Conservation (phyloP, 495 filamentous ascomycete species). For the Pseudoneurospora amorphoporcata region DNA sequence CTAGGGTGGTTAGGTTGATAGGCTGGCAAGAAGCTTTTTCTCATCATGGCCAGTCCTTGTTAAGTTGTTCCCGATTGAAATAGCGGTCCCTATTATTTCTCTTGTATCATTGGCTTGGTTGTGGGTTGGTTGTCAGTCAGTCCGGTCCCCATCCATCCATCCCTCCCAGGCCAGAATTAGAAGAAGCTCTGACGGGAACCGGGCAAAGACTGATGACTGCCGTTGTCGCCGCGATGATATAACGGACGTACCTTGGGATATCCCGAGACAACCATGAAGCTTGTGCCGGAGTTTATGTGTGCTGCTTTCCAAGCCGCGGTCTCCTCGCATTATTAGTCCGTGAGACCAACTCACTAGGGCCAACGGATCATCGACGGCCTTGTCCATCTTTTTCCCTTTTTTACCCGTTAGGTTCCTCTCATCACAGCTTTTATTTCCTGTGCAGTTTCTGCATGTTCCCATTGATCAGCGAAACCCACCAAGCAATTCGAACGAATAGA, state of each 20-base stretch:
- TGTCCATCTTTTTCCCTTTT: neutral
- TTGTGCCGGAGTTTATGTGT: neutral
- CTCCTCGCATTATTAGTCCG: neutral
- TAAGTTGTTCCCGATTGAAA: neutral
- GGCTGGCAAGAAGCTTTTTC: neutral
- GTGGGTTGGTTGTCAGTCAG: neutral
- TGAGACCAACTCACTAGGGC: neutral
- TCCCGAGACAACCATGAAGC: conserved; percentile 11
- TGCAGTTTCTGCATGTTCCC: neutral
- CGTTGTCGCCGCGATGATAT: conserved; percentile 2
- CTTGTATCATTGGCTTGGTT: conserved; percentile 9
- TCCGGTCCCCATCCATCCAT: neutral
- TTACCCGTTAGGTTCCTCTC: neutral
- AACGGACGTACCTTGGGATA: conserved; percentile 14
- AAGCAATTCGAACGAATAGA: neutral
- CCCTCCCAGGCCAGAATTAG: neutral
- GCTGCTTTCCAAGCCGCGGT: neutral
- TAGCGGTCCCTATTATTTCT: conserved; percentile 9
- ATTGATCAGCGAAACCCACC: neutral
- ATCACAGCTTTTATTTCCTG: neutral
- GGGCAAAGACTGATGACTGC: neutral
- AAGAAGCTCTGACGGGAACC: neutral
- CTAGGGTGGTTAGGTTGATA: neutral
- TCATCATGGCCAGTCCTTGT: neutral
- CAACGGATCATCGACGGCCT: neutral